Conservation (phyloP, 2,329 filamentous ascomycete genomes). For the Xylaria hypoxylon region DNA sequence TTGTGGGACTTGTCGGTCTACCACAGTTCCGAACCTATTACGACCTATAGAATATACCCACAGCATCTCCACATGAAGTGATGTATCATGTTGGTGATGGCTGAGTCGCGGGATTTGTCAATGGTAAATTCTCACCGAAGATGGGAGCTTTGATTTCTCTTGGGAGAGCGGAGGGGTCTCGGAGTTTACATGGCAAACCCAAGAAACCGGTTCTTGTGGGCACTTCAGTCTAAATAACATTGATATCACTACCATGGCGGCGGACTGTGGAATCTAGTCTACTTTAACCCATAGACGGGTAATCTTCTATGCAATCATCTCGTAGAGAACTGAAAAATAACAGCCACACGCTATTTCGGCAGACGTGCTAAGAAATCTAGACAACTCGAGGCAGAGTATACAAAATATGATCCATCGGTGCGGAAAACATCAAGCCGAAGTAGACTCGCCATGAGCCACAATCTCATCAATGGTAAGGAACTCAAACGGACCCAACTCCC, state of each 20-base stretch:
- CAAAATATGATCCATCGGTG: background rate
- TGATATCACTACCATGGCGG: background rate
- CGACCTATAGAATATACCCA: background rate
- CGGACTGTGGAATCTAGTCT: background rate
- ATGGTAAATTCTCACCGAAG: background rate
- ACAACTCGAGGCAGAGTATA: background rate
- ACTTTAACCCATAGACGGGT: background rate
- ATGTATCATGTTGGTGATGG: background rate
- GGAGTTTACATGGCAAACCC: background rate
- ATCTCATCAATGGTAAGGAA: slow-evolving; percentile 60
- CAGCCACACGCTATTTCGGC: background rate
- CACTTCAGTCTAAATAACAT: background rate
- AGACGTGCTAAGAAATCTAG: slow-evolving; percentile 2
- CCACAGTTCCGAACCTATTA: slow-evolving; percentile 3
- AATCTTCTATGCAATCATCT: slow-evolving; percentile 14
- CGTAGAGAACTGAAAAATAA: background rate
- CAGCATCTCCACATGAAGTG: background rate
- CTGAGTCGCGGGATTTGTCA: slow-evolving; percentile 11
- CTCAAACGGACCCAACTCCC: slow-evolving; percentile 57
- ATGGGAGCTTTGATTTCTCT: background rate
- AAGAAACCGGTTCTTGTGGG: background rate
- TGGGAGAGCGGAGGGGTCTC: too few species aligned
- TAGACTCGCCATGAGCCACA: slow-evolving; percentile 57
- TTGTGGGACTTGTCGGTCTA: background rate
- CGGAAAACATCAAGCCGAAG: slow-evolving; percentile 25